Percentiles rank a stretch among this genome's conserved stretches.
Conservation (phyloP, 176 grass and related monocot genomes). For the Oryza coarctata region DNA sequence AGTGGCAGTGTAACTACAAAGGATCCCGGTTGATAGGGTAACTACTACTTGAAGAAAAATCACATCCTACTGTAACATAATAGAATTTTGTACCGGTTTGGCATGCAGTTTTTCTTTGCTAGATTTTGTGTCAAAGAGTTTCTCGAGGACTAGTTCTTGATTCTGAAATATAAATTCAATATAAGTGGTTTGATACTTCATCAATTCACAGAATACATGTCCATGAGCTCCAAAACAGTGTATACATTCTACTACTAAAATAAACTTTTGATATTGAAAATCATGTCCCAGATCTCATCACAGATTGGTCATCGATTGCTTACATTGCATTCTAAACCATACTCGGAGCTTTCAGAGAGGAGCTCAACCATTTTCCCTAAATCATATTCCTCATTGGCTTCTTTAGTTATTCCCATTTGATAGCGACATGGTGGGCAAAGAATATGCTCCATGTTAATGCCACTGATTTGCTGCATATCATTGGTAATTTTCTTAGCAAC, state of each 20-base stretch:
- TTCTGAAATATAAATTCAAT: conserved; percentile 29
- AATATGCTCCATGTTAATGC: conserved; percentile 58
- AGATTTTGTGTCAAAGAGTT: conserved; percentile 39
- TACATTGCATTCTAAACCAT: conserved; percentile 42
- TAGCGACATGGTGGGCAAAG: conserved; percentile 54
- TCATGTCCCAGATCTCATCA: not conserved
- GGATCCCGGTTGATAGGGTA: no score
- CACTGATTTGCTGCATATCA: conserved; percentile 49
- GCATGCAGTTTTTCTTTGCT: conserved; percentile 49
- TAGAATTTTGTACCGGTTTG: conserved; percentile 26
- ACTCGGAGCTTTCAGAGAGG: not conserved
- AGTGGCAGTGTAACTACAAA: no score
- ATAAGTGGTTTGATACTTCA: not conserved
- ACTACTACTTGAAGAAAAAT: no score
- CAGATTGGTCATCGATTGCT: not conserved
- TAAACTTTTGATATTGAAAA: not conserved
- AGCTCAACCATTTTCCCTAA: conserved; percentile 22
- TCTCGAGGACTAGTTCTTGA: conserved; percentile 46
- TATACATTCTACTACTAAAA: not conserved
- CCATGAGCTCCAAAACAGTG: not conserved
- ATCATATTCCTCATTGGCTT: conserved; percentile 39
- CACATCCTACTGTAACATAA: not conserved
- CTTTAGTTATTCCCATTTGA: conserved; percentile 49
- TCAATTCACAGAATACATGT: not conserved
- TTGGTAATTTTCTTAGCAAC: not conserved